These are phyloP conservation scores for Aspergillus taichungensis DNA, from an alignment of 495 filamentous ascomycete genomes.

Conservation along the genomic window DNA sequence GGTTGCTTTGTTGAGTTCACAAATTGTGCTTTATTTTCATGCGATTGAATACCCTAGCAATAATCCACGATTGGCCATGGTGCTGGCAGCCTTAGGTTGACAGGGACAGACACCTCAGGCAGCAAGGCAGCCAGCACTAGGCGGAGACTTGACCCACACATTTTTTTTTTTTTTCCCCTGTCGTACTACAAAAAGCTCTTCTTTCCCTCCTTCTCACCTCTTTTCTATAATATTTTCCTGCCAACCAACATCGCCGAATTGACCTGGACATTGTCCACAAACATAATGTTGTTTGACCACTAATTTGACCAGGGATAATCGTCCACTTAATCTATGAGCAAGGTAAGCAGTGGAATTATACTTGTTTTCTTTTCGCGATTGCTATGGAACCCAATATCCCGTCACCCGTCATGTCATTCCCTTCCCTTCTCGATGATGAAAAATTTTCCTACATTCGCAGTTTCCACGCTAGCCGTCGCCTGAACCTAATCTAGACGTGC, in stretches of 20 bases:
- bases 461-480: constrained; percentile 22
- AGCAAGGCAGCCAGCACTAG: not conserved
- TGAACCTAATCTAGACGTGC: constrained; percentile 26
- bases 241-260: not conserved
- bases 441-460: constrained; percentile 19
- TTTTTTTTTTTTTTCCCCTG: constrained; percentile 1
- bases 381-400: too few relatives aligned
- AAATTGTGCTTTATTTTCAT: too few relatives aligned
- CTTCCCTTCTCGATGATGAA: constrained; percentile 11
- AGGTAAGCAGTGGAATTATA: too few relatives aligned
- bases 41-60: too few relatives aligned
- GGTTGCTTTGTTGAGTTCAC: too few relatives aligned
- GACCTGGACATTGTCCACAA: not conserved
- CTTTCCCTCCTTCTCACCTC: not conserved
- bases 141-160: not conserved
- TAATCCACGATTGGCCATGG: too few relatives aligned
- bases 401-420: too few relatives aligned
- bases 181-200: not conserved
- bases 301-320: too few relatives aligned
- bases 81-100: too few relatives aligned
- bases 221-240: not conserved
- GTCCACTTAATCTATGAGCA: too few relatives aligned
- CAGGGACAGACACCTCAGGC: not conserved
- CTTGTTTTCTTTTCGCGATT: too few relatives aligned
- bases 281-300: constrained; percentile 1